phyloP scores from a whole-genome alignment of 257 asterid species.

The Solanum medicagineum region DNA sequence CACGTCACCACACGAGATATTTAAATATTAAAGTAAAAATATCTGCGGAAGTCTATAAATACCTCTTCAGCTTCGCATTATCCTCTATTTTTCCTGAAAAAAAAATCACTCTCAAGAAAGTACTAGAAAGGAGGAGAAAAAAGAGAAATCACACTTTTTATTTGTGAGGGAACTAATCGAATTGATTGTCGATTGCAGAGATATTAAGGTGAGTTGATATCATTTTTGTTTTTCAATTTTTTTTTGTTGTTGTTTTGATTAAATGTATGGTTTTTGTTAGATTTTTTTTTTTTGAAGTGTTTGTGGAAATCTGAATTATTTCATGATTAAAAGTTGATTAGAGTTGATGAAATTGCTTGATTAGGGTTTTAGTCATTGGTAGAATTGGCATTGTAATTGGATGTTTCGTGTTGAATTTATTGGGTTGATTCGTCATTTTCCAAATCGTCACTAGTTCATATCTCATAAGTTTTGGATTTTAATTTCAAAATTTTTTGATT shows the following conservation, averaged over 20 bases:
- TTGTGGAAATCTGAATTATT: neutral
- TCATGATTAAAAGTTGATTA: neutral
- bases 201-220: no score
- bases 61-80: neutral
- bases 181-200: neutral
- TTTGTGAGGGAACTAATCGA: neutral
- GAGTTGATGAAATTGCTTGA: no score
- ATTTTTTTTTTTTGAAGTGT: neutral
- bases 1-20: slow-evolving; percentile 7
- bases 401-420: neutral
- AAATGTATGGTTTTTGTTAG: neutral
- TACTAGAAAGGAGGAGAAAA: neutral
- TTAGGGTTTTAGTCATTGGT: neutral
- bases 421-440: neutral
- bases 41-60: slow-evolving; percentile 13
- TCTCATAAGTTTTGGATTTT: neutral
- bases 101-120: neutral
- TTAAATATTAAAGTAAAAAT: neutral
- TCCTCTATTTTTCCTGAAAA: neutral
- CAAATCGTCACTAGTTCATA: neutral
- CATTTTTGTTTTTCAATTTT: neutral
- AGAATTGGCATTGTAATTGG: neutral
- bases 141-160: no score
- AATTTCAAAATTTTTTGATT: neutral
- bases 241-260: neutral